Base-by-base conservation (phyloP, 2,329 filamentous ascomycete species). In the Aquanectria penicillioides region DNA sequence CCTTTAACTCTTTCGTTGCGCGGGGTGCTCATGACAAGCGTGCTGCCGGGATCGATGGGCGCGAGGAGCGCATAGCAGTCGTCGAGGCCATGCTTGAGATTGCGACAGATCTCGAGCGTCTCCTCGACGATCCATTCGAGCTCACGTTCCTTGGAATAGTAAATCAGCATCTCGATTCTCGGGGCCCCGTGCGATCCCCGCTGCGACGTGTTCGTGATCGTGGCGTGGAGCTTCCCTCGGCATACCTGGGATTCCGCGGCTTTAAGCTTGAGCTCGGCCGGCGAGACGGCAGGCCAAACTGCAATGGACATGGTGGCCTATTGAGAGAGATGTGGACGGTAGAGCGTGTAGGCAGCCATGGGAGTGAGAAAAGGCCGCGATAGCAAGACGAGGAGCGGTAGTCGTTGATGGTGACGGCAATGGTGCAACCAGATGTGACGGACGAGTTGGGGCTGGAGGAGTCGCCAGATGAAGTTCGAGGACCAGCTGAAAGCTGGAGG, bases 1-100 rank as follows among this genome's bases (percentile, higher is more conserved):
- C 95, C 95, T 76, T 99, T 99, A 62, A 98, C 88, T 66, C 86
- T 88, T 79, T 99, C 95, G 53, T 92, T 94, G 54, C 94, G 87
- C 54, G 90, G 85, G 12, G 94, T 96, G 61, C 91, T 95, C 65
- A 99, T 84, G 25, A 95, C 94, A 23, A 99, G 86, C 1, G 94
- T 99, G 68, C 89, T 94, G 8, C 93, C 93, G 1, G 90, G 89
- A 71, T 97, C 93, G 63, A 89, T 85, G 2, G 94, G 93, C 7
- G 93, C 90, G 25, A 99, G 87, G 20, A 98, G 85, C 15, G 90
- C 88, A 67, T 93, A 92, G 78, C 94, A 97, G 77, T 97, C 93
- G 73, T 95, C 89, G 3, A 98, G 86, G 58, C 93, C 92, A 66
- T 81, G 77, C 68, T 83, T 84, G 64, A 87, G 75, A 60, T 81